Conservation (phyloP, 2,329 filamentous ascomycete genomes). For the Alternaria infectoria region DNA sequence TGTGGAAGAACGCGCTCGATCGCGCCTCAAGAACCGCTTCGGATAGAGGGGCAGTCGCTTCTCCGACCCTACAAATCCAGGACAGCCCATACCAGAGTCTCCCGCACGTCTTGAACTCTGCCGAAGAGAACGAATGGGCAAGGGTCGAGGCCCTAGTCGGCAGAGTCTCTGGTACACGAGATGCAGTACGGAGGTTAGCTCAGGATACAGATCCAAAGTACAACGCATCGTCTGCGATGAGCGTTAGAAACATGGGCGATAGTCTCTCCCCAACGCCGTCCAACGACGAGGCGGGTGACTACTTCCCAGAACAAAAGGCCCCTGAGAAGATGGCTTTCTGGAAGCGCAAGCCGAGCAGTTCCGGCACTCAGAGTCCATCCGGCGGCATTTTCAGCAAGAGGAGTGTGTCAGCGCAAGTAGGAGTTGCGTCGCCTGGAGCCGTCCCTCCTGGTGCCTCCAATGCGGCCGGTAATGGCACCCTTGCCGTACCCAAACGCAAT, state of each 20-base stretch:
- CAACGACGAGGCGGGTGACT: constrained; percentile 59
- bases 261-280: constrained; percentile 49
- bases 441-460: constrained; percentile 45
- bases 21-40: constrained; percentile 68
- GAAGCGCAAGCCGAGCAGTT: constrained; percentile 80
- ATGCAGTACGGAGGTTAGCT: constrained; percentile 84
- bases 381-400: constrained; percentile 53
- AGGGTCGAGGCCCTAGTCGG: constrained; percentile 86
- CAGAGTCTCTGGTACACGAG: constrained; percentile 83
- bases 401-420: constrained; percentile 61
- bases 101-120: constrained; percentile 33
- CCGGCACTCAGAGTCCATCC: constrained; percentile 50
- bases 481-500: constrained; percentile 47
- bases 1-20: constrained; percentile 87
- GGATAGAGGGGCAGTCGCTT: constrained; percentile 24
- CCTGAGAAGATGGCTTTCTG: constrained; percentile 79
- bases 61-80: constrained; percentile 38
- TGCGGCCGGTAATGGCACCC: constrained; percentile 30
- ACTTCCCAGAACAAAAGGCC: constrained; percentile 54
- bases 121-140: constrained; percentile 84
- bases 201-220: constrained; percentile 79
- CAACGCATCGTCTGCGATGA: constrained; percentile 42
- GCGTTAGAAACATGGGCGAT: constrained; percentile 37
- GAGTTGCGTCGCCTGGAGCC: constrained; percentile 53
- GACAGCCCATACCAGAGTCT: constrained; percentile 28